Percentiles rank a stretch among this genome's conserved stretches.
Conservation (phyloP, 2,329 filamentous ascomycete species). For the Epicoccum sorghinum region DNA sequence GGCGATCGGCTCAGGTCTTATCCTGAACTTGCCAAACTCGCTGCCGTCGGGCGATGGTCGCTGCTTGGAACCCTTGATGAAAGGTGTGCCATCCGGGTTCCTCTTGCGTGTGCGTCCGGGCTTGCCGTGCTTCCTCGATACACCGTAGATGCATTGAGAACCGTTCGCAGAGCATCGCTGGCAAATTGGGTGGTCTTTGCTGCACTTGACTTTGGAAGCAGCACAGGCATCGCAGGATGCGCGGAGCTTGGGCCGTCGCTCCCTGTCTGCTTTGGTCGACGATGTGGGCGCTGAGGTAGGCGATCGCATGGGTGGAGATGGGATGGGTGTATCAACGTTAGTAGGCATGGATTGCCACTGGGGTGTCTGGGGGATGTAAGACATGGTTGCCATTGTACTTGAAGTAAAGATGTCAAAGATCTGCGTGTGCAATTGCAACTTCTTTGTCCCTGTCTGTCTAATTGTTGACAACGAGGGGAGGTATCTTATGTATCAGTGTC, state of each 20-base stretch:
- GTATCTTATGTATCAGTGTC: constrained; percentile 13
- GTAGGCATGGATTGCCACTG: constrained; percentile 30
- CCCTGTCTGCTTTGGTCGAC: constrained; percentile 16
- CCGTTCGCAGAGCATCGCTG: constrained; percentile 38
- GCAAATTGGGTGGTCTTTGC: constrained; percentile 44
- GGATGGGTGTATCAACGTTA: constrained; percentile 6
- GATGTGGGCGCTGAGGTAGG: constrained; percentile 31
- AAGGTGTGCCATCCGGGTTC: constrained; percentile 40
- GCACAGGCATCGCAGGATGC: constrained; percentile 47
- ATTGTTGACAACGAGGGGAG: neutral
- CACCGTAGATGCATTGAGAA: constrained; percentile 40
- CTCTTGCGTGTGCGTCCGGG: constrained; percentile 41
- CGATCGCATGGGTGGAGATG: constrained; percentile 20
- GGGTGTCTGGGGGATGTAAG: constrained; percentile 26
- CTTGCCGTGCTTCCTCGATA: constrained; percentile 46
- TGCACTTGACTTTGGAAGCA: constrained; percentile 48
- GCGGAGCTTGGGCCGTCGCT: constrained; percentile 40
- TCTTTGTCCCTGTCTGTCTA: constrained; percentile 1
- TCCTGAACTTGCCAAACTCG: constrained; percentile 37
- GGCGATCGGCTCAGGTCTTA: constrained; percentile 30
- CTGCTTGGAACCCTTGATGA: constrained; percentile 38
- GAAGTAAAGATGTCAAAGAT: constrained; percentile 4
- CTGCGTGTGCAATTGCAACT: constrained; percentile 1
- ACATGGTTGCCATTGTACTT: constrained; percentile 25
- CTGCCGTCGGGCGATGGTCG: constrained; percentile 38